Percentiles rank a stretch among this genome's conserved stretches.
Conservation (phyloP, 1,139 yeast genomes). For the Sugiyamaella grinbergsii region DNA sequence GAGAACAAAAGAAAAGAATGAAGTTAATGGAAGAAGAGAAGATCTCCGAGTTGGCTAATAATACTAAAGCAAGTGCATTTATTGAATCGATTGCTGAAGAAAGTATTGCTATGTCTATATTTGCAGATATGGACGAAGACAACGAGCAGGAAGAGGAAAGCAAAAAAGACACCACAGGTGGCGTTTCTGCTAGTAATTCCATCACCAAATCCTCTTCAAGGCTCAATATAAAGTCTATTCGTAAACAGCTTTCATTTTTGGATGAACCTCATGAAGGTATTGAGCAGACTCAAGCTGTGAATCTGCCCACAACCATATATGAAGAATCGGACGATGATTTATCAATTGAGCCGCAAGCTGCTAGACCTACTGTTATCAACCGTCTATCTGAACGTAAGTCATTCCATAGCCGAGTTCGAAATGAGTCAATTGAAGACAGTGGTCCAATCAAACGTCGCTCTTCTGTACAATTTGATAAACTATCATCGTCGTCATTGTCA, state of each 20-base stretch:
- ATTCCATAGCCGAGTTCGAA: constrained; percentile 11
- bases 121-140: constrained; percentile 12
- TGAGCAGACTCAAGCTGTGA: constrained; percentile 15
- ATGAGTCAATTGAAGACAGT: constrained; percentile 6
- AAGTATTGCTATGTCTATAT: constrained; percentile 7
- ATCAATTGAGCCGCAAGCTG: constrained; percentile 2
- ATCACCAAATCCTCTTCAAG: constrained; percentile 4
- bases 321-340: constrained; percentile 18
- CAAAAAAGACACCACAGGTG: constrained; percentile 27
- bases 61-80: constrained; percentile 71
- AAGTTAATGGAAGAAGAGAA: constrained; percentile 58
- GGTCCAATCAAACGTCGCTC: constrained; percentile 12
- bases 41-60: constrained; percentile 51
- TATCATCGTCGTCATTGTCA: not conserved
- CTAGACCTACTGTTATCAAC: constrained; percentile 9
- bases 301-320: constrained; percentile 2
- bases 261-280: constrained; percentile 16
- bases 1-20: constrained; percentile 57
- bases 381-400: constrained; percentile 20
- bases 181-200: constrained; percentile 27
- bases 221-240: constrained; percentile 8
- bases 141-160: not conserved
- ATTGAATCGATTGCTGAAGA: constrained; percentile 67
- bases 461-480: constrained; percentile 7
- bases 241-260: constrained; percentile 21